A percentile compares a stretch with the other conserved stretches of the same genome.
Evolutionary conservation across 139 green algal species (phyloP).

Genomic region (Tetraselmis striata): DNA sequence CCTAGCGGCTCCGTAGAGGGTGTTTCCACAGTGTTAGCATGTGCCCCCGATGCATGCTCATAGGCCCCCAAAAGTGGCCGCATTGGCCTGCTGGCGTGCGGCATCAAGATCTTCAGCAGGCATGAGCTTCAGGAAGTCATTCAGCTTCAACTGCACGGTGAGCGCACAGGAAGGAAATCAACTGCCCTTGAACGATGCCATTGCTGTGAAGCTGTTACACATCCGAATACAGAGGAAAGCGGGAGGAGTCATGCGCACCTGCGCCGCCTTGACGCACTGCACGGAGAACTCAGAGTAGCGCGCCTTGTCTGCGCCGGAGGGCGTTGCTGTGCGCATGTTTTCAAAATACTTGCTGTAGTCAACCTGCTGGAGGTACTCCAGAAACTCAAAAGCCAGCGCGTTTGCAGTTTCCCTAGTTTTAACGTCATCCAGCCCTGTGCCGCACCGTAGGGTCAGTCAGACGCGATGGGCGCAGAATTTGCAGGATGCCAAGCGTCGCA

Average conservation of each 20-base stretch:
- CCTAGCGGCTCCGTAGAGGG: no score
- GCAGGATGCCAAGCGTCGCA: no score
- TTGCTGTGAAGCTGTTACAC: not conserved
- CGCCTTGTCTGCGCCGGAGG: not conserved
- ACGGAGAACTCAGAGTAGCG: not conserved
- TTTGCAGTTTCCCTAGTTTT: constrained; percentile 8
- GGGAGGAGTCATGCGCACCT: not conserved
- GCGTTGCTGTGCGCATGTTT: constrained; percentile 2
- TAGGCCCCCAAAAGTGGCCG: no score
- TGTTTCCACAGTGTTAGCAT: no score
- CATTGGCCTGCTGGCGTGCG: no score
- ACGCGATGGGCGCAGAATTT: no score
- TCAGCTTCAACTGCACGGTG: not conserved
- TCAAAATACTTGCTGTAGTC: constrained; percentile 23
- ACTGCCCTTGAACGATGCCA: not conserved
- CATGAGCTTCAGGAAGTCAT: not conserved
- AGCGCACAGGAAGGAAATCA: not conserved
- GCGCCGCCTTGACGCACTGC: not conserved
- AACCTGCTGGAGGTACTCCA: constrained; percentile 15
- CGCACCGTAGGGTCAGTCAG: no score
- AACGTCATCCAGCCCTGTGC: not conserved
- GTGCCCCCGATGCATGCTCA: no score
- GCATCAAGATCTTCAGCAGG: not conserved
- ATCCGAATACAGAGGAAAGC: not conserved
- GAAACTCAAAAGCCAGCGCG: constrained; percentile 13